Evolutionary conservation across 2,329 filamentous ascomycete genomes (phyloP).

Genomic region (Arthrobotrys sphaeroides): DNA sequence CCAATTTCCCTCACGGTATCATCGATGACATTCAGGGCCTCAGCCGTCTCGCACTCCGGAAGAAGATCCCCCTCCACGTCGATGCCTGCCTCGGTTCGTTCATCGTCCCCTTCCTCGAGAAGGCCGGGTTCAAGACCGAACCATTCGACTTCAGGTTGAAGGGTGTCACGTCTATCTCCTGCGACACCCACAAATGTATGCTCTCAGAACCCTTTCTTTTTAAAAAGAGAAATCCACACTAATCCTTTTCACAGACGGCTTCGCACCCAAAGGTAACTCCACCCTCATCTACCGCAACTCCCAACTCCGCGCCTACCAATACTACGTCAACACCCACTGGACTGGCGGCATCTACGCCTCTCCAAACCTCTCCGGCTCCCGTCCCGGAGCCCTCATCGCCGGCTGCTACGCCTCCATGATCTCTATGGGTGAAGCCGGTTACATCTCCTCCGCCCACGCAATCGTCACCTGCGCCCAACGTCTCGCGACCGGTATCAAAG

Average conservation of each 20-base stretch:
- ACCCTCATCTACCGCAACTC: constrained; percentile 88
- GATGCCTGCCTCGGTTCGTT: constrained; percentile 98
- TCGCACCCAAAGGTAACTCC: constrained; percentile 96
- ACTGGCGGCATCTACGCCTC: constrained; percentile 94
- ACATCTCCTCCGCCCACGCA: constrained; percentile 83
- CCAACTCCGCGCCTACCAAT: constrained; percentile 84
- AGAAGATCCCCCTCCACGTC: constrained; percentile 87
- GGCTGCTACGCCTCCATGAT: constrained; percentile 95
- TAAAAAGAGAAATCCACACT: neutral
- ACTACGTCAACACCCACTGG: constrained; percentile 96
- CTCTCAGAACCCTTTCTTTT: neutral
- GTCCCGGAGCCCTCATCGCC: constrained; percentile 92
- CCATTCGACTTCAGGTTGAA: constrained; percentile 93
- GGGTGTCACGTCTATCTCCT: constrained; percentile 93
- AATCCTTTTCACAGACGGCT: constrained; percentile 69
- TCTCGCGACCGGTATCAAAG: constrained; percentile 77
- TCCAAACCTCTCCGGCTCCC: constrained; percentile 87
- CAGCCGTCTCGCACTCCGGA: constrained; percentile 80
- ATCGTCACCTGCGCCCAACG: constrained; percentile 89
- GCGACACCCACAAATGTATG: constrained; percentile 90
- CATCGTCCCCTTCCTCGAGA: constrained; percentile 87
- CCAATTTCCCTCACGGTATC: constrained; percentile 98
- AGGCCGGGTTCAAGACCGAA: constrained; percentile 88
- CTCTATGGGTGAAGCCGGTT: constrained; percentile 85
- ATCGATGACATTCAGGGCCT: constrained; percentile 92